A percentile compares a stretch with the other conserved stretches of the same genome.
Evolutionary conservation across 331 rosid species (phyloP).

Genomic region (Spiraea crenata): DNA sequence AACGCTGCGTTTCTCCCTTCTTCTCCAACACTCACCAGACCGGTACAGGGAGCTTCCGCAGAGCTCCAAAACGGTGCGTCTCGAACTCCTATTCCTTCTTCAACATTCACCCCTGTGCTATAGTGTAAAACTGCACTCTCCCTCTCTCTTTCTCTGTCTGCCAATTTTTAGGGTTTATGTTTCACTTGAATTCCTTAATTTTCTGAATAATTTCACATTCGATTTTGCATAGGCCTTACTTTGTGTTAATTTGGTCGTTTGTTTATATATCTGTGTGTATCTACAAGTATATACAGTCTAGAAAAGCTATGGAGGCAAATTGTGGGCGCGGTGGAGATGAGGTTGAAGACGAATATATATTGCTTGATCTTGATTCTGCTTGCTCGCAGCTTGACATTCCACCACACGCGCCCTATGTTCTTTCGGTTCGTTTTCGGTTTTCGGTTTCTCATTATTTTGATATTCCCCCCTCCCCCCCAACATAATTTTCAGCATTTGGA

Average conservation of each 20-base stretch:
- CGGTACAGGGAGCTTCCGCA: neutral
- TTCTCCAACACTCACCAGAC: too few species aligned
- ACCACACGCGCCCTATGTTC: constrained; percentile 66
- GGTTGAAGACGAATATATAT: constrained; percentile 63
- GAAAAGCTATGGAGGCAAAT: constrained; percentile 52
- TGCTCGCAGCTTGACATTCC: constrained; percentile 50
- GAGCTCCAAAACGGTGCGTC: neutral
- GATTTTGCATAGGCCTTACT: too few species aligned
- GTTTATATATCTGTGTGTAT: neutral
- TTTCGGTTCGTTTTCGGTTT: constrained; percentile 43
- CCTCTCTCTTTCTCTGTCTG: neutral
- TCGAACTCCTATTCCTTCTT: neutral
- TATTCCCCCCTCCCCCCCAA: neutral
- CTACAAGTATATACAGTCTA: neutral
- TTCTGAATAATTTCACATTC: neutral
- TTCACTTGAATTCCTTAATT: neutral
- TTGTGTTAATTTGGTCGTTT: neutral
- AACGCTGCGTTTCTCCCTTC: too few species aligned
- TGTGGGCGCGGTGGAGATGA: constrained; percentile 15
- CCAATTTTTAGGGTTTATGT: neutral
- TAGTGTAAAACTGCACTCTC: neutral
- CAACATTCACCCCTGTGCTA: neutral
- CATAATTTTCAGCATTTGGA: neutral
- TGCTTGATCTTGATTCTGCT: constrained; percentile 64
- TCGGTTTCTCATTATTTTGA: neutral